Percentiles rank a stretch among this genome's conserved stretches.
phyloP scores from a whole-genome alignment of 2,329 filamentous ascomycete genomes.

The Ophiostoma novo-ulmi region DNA sequence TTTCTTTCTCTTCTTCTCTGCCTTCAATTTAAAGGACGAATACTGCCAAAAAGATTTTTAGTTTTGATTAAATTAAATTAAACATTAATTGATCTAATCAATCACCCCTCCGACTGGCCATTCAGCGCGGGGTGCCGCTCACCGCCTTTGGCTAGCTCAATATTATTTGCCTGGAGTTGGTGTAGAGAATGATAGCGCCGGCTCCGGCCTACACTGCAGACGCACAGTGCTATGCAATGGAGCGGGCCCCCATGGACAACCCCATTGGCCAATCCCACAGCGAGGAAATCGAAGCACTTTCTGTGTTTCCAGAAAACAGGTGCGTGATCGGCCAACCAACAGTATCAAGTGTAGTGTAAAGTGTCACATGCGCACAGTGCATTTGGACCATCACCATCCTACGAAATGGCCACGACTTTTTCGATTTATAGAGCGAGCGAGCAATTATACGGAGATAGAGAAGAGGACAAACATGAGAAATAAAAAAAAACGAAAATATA shows the following conservation, averaged over 20 bases:
- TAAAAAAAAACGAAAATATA: not conserved
- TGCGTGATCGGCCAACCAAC: not conserved
- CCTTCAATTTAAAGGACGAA: not conserved
- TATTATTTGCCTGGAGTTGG: not conserved
- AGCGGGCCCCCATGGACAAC: no score
- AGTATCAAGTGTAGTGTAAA: not conserved
- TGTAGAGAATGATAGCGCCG: slow-evolving; percentile 2
- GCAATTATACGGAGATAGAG: not conserved
- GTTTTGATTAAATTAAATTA: slow-evolving; percentile 9
- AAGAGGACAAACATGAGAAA: not conserved
- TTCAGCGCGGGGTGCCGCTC: slow-evolving; percentile 20
- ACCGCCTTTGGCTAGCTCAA: slow-evolving; percentile 20
- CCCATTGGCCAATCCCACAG: not conserved
- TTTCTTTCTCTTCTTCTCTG: not conserved
- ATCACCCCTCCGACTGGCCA: slow-evolving; percentile 8
- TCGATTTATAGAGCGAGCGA: not conserved
- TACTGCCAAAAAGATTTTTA: slow-evolving; percentile 15
- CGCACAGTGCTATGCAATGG: not conserved
- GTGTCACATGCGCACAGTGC: slow-evolving; percentile 2
- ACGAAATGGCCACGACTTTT: not conserved
- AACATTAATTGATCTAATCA: not conserved
- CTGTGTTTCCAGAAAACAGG: not conserved
- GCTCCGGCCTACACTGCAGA: slow-evolving; percentile 4
- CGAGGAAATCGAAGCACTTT: slow-evolving; percentile 6
- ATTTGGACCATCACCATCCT: not conserved